Base-by-base conservation (phyloP, 768 basidiomycete genomes). In the Hericium alpestre region DNA sequence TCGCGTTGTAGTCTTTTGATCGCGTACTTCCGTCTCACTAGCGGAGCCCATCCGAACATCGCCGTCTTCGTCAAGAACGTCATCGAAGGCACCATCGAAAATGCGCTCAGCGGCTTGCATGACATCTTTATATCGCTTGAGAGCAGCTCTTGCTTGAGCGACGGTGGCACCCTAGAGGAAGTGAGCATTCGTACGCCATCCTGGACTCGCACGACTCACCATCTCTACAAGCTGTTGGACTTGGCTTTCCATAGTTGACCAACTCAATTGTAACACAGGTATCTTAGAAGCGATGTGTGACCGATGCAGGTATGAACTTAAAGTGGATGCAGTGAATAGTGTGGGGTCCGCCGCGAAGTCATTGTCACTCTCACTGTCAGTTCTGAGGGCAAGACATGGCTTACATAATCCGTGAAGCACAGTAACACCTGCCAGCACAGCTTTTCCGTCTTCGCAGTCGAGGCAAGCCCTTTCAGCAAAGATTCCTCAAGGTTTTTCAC, bases 101-200 rank as follows among this genome's bases (percentile, higher is more conserved):
- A 91, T 82, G 49, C 78, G 78, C 68, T 92, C 92, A 2, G 93
- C 92, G 13, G 93, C 93, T 66, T 89, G 78, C 88, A 91, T 90
- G 38, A 93, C 91, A 76, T 97, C 93, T 60, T 83, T 88, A 67
- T 87, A 80, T 64, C 84, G 82, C 60, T 76, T 79, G 66, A 96
- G 71, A 16, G 93, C 93, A 32, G 87, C 89, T 63, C 80, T 81
- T 41, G 94, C 93, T 72, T 93, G 89, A 12, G 83, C 80, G 11
- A 72, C 67, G 0, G 87, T 89, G 32, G 91, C 91, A 63, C 93
- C 93, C 93, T 94, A 57, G 56, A 56, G 23, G n/a, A 43, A 10
- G 48, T 41, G 18, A 51, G 22, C 20, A 52, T 22, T 43, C 47
- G 52, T 6, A 16, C 9, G 38, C 11, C 43, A 27, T 20, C 18